phyloP scores from a whole-genome alignment of 208 protist species.

The Wallacemonas collosoma region DNA sequence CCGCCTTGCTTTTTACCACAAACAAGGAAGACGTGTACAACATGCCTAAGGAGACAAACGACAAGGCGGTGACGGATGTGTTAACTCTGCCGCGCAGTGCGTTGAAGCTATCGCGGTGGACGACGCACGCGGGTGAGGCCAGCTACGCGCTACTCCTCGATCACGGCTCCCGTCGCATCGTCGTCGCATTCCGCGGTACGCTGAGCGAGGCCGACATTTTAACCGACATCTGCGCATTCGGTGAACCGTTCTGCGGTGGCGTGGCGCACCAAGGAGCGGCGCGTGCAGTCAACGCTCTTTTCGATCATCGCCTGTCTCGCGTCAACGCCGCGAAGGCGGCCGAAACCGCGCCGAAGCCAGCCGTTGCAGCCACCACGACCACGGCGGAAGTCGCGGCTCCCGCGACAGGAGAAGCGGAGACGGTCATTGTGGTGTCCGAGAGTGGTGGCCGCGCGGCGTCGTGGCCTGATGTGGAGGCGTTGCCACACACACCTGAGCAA shows the following conservation, averaged over 20 bases:
- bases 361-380: conserved; percentile 1
- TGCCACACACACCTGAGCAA: too few species aligned
- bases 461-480: too few species aligned
- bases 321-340: background rate
- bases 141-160: conserved; percentile 63
- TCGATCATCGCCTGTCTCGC: conserved; percentile 42
- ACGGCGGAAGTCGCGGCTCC: background rate
- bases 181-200: conserved; percentile 68
- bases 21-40: conserved; percentile 25
- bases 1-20: conserved; percentile 39
- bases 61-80: conserved; percentile 50
- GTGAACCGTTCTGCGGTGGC: conserved; percentile 49
- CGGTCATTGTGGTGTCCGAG: too few species aligned
- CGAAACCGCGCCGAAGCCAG: background rate
- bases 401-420: too few species aligned
- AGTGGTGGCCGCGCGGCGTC: too few species aligned
- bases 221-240: conserved; percentile 56
- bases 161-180: conserved; percentile 43
- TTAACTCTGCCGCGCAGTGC: conserved; percentile 44
- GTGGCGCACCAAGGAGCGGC: conserved; percentile 57
- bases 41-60: conserved; percentile 37
- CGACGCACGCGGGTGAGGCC: conserved; percentile 35
- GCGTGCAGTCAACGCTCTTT: conserved; percentile 41
- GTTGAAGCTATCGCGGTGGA: conserved; percentile 53
- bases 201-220: conserved; percentile 59